A percentile compares a stretch with the other conserved stretches of the same genome.
Conservation (phyloP, 2,329 filamentous ascomycete species). For the Penicillium decumbens region DNA sequence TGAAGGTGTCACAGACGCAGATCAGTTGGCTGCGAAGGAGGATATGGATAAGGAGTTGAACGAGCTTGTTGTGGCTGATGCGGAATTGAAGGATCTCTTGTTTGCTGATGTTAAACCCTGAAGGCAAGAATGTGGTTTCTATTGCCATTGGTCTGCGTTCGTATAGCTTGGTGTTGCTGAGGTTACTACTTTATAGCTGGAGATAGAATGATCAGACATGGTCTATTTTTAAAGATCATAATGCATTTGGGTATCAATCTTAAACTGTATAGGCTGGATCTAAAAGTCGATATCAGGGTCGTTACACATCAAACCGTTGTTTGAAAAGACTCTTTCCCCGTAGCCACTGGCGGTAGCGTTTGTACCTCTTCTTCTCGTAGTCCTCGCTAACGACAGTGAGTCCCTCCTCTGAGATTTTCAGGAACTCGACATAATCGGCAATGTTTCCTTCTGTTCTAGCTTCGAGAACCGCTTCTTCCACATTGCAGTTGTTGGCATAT, state of each 20-base stretch:
- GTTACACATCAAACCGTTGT: conserved; percentile 58
- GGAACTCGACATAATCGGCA: conserved; percentile 69
- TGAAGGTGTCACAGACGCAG: conserved; percentile 15
- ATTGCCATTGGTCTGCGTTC: not conserved
- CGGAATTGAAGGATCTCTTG: conserved; percentile 29
- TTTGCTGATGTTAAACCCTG: conserved; percentile 21
- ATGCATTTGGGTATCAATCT: conserved; percentile 21
- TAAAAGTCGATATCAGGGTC: not conserved
- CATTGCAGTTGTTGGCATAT: conserved; percentile 67
- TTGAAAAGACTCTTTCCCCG: conserved; percentile 94
- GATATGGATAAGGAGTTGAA: conserved; percentile 34
- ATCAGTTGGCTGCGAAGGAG: conserved; percentile 23
- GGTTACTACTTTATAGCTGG: not conserved
- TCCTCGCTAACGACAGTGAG: conserved; percentile 86
- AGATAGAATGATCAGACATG: not conserved
- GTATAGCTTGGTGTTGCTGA: not conserved
- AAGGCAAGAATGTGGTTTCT: conserved; percentile 1
- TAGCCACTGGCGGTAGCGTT: conserved; percentile 93
- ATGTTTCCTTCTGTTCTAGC: conserved; percentile 58
- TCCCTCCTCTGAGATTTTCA: conserved; percentile 73
- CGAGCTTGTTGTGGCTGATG: conserved; percentile 36
- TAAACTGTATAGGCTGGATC: not conserved
- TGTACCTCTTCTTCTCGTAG: conserved; percentile 86
- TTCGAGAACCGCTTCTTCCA: conserved; percentile 50
- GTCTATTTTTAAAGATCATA: not conserved